Base-by-base conservation (phyloP, 164 flowering plant species). In the Santalum album region DNA sequence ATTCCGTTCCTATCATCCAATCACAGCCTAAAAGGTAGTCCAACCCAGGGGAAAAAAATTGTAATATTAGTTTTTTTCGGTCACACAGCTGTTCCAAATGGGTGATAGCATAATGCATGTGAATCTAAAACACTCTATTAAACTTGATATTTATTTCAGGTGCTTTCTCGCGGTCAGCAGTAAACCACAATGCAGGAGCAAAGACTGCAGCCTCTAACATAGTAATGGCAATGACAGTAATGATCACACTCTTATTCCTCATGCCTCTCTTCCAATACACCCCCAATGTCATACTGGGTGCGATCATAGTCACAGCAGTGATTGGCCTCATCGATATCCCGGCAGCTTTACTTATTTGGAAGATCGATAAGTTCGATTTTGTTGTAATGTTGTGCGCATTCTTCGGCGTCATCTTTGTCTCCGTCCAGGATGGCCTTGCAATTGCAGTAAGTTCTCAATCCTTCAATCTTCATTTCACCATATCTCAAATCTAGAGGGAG, bases 181-280 rank as follows among this genome's bases (percentile, higher is more conserved):
- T 90, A 21, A 90, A 90, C 66, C 78, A 82, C 75, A 90, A 87
- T 54, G 96, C 98, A 7, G 98, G 98, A 56, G 81, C 83, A 0
- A 81, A 90, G 66, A 83, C 96, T 1, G 90, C 95, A 16, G 66
- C 78, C 32, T 90, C 98, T 1, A 90, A 90, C 75, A 79, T 90
- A 57, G 72, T 90, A 25, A 90, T 90, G 98, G 76, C 98, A 0
- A 74, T 80, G 25, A 79, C 96, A 1, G 87, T 90, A 2, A 78
- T 90, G 86, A 80, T 90, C 50, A 83, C 95, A 0, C 82, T 90
- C 51, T 83, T 90, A 40, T 82, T 87, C 63, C 83, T 90, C 12
- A 87, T 87, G 95, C 98, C 98, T 0, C 68, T 90, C 20, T 90
- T 90, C 72, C 81, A 67, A 35, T 90, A 85, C 79, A 90, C 98